These are phyloP conservation scores for Suillus brevipes DNA, from an alignment of 768 basidiomycete genomes.

Conservation along the genomic window DNA sequence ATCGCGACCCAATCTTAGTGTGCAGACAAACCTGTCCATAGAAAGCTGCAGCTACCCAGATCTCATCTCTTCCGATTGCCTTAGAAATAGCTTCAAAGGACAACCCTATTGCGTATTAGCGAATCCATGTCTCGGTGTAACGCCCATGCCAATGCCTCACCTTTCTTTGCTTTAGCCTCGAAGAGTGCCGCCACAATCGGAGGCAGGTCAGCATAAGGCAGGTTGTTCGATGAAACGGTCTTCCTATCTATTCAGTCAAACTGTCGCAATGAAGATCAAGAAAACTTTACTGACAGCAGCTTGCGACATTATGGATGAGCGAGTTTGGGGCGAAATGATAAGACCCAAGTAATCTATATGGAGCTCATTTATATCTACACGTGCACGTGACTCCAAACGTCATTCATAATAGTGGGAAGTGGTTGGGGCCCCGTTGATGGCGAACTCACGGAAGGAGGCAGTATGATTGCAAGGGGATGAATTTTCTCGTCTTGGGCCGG, in stretches of 20 bases:
- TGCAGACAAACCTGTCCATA: slow-evolving; percentile 64
- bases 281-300: slow-evolving; percentile 32
- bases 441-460: slow-evolving; percentile 5
- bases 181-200: slow-evolving; percentile 51
- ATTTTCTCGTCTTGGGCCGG: slow-evolving; percentile 2
- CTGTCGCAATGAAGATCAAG: not conserved
- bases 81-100: slow-evolving; percentile 72
- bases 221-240: slow-evolving; percentile 43
- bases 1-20: not conserved
- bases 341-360: slow-evolving; percentile 2
- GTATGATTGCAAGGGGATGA: slow-evolving; percentile 1
- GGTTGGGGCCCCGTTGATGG: not conserved
- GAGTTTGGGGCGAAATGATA: not conserved
- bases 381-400: slow-evolving; percentile 8
- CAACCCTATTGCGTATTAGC: slow-evolving; percentile 42
- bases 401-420: slow-evolving; percentile 3
- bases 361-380: slow-evolving; percentile 20
- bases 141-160: slow-evolving; percentile 29
- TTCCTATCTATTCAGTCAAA: slow-evolving; percentile 18
- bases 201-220: slow-evolving; percentile 53
- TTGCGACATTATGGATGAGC: slow-evolving; percentile 36
- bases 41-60: slow-evolving; percentile 82
- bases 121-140: slow-evolving; percentile 4
- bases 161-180: slow-evolving; percentile 68
- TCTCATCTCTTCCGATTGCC: slow-evolving; percentile 68